Evolutionary conservation across 371 early-diverging fungal species (phyloP), one percentile per base, ranked within the genome.

Genomic region (Amoeboaphelidium protococcarum): DNA sequence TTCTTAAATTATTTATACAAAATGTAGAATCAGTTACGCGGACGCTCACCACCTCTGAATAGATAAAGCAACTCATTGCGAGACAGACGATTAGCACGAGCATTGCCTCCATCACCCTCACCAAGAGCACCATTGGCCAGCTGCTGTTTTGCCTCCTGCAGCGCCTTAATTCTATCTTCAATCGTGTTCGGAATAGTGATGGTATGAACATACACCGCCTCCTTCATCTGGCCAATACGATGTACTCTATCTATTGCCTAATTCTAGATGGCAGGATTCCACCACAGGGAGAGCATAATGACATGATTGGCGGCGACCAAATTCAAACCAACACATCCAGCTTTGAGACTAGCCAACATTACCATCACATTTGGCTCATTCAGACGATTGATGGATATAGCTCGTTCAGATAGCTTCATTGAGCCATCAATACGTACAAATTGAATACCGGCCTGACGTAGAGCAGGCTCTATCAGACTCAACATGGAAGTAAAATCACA

Each of bases 181-280:
- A 80, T 73, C 41, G 72, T 64, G 47, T 65, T 59, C 46, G 65
- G 57, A 31, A 73, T 61, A 47, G 78, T 68, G 45, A 74, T 67
- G 37, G 74, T 63, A 6, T 63, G 52, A 13, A 66, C 61, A 2
- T 60, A 50, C 4, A 76, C 69, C 1, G 57, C 53, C 10, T 25
- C 49, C 19, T 57, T 49, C n/a, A 54, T 61, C 51, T 80, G 80
- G 13, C 80, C 80, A 45, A 80, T 60, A 2, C 80, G 57, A 52
- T 79, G 76, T 20, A 78, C 68, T 40, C 80, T 67, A 52, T 80
- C 80, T 43, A 76, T 65, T 0, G 80, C 80, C 58, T 80, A 79
- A 47, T 68, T 59, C 57, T 80, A 79, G 3, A 77, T 72, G 4
- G 75, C 73, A 21, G 77, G 82, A 62, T 82, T 82, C 81, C 82